Evolutionary conservation across 441 rosid genomes (phyloP), one percentile per base, ranked within the genome.

Genomic region (Raphanus hybrid): DNA sequence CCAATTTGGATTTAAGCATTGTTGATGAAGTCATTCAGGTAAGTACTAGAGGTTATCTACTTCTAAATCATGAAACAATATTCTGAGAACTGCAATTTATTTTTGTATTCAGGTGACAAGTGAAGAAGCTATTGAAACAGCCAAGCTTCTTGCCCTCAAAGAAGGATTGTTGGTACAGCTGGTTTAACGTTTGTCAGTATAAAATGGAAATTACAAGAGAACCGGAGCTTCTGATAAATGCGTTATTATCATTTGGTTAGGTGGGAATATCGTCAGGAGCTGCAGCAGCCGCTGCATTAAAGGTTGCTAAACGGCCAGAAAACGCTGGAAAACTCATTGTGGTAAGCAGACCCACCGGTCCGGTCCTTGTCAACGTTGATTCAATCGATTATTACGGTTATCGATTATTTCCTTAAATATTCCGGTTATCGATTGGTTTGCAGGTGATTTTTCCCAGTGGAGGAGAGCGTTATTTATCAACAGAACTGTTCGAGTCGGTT

Each of bases 401-500:
- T 23, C 26, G 2, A 23, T 2, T 23, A 1, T 23, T 23, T 23
- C 2, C 26, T 23, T 26, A 27, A 55, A 0, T 64, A 8, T 29
- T 5, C 67, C 1, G 39, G 67, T 71, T 75, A 11, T 70, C 3
- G 10, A 14, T 8, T 35, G 54, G 62, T 15, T 65, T 71, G 6
- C 86, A 93, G 98, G 97, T 76, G 76, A 45, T 93, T 77, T 92
- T 93, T 84, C 93, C 96, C 6, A 94, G 98, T 87, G 90, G 88
- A 6, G 96, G 97, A 64, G 98, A 94, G 80, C 91, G 98, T 10
- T 94, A 94, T 55, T 85, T 94, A 37, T 89, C 98, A 1, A 84
- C 98, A n/a, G 89, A 83, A 75, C 78, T 90, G 79, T 93, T 93
- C 1, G 94, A 92, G 62, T 88, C 94, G 0, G 80, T 89, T 43